phyloP scores from a whole-genome alignment of 2,329 filamentous ascomycete genomes.

The Shiraia sp. region DNA sequence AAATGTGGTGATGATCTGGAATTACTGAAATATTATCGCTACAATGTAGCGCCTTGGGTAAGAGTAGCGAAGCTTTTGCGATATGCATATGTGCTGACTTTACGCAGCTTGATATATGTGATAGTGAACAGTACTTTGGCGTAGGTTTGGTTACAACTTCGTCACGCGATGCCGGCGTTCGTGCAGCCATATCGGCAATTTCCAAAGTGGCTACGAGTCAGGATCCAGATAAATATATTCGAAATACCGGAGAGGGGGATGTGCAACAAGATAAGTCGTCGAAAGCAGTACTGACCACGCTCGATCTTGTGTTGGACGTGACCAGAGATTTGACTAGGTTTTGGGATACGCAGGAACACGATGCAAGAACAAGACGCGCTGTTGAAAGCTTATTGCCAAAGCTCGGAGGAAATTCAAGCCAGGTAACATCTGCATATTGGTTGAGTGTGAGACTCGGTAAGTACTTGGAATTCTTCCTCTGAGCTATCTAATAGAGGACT shows the following conservation, averaged over 20 bases:
- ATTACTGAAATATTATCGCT: slow-evolving; percentile 51
- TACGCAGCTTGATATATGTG: slow-evolving; percentile 60
- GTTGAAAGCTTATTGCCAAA: slow-evolving; percentile 10
- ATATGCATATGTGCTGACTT: background rate
- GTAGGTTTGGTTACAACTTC: slow-evolving; percentile 54
- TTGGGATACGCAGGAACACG: slow-evolving; percentile 9
- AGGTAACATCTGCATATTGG: slow-evolving; percentile 18
- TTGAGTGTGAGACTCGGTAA: slow-evolving; percentile 22
- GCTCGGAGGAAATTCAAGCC: slow-evolving; percentile 1
- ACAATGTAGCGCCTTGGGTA: slow-evolving; percentile 59
- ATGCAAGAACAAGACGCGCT: background rate
- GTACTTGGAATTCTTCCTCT: background rate
- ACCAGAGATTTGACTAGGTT: slow-evolving; percentile 10
- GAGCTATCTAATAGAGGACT: slow-evolving; percentile 1
- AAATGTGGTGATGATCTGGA: slow-evolving; percentile 35
- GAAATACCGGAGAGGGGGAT: slow-evolving; percentile 14
- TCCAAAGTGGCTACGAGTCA: no score
- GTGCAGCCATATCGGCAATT: no score
- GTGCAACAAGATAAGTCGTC: background rate
- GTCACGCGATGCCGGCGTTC: no score
- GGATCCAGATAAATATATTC: no score
- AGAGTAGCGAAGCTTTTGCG: slow-evolving; percentile 6
- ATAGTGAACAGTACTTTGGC: slow-evolving; percentile 57
- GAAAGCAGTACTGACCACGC: slow-evolving; percentile 4
- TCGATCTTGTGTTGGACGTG: slow-evolving; percentile 6